Evolutionary conservation across 345 rosid genomes (phyloP).

Genomic region (Carallia pectinifolia): DNA sequence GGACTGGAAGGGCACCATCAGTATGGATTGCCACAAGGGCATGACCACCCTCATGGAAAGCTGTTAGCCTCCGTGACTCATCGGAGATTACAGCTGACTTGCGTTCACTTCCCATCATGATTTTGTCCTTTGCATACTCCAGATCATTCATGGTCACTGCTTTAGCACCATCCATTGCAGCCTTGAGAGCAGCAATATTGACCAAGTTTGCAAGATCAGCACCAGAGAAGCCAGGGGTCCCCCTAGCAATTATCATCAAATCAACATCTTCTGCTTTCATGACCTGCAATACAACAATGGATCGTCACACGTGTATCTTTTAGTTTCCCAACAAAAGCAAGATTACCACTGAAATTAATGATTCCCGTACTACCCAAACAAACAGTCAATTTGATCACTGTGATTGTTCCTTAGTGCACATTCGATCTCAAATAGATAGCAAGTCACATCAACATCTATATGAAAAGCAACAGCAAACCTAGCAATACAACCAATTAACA

Average conservation of each 20-base stretch:
- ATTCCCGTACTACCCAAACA: neutral
- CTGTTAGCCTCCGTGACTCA: constrained; percentile 68
- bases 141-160: constrained; percentile 87
- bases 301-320: neutral
- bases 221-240: constrained; percentile 96
- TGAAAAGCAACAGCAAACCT: neutral
- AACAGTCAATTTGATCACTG: neutral
- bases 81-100: constrained; percentile 91
- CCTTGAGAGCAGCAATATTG: constrained; percentile 89
- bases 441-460: neutral
- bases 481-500: neutral
- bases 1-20: constrained; percentile 91
- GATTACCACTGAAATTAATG: neutral
- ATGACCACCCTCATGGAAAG: constrained; percentile 98
- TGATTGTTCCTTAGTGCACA: no score
- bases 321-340: neutral
- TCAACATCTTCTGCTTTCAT: constrained; percentile 89
- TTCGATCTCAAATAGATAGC: neutral
- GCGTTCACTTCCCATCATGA: constrained; percentile 97
- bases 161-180: constrained; percentile 94
- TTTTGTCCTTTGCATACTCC: constrained; percentile 91
- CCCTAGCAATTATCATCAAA: constrained; percentile 91
- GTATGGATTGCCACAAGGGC: constrained; percentile 93
- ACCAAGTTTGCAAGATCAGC: constrained; percentile 93
- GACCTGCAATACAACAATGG: constrained; percentile 46